Evolutionary conservation across 495 filamentous ascomycete genomes (phyloP), one percentile per base, ranked within the genome.

Genomic region (Achaetomiella virescens): DNA sequence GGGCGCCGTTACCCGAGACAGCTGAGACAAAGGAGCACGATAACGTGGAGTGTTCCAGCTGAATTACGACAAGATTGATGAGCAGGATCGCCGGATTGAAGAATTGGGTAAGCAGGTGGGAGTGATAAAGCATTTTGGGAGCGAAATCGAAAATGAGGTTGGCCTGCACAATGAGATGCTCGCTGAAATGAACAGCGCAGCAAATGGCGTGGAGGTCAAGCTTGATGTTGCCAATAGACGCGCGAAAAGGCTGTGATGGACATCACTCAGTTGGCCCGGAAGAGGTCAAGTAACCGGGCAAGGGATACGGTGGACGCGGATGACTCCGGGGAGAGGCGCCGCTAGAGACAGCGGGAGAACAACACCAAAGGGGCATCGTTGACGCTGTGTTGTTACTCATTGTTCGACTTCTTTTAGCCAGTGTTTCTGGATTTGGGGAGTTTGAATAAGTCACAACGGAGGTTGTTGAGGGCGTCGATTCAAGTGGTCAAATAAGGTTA

Each of bases 21-120:
- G 88, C 90, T 55, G 77, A 80, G 54, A 97, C 93, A 43, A 74
- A 92, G 37, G 91, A 96, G 72, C 72, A 93, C 54, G 93, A 96
- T 66, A 99, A 99, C 64, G 72, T 82, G 29, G 93, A 0, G 87
- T 99, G 38, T 57, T 97, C 66, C 84, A 91, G 76, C 68, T 97
- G 65, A 91, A 97, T 69, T 73, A 79, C 56, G 83, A 92, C 68
- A 81, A 86, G 67, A 95, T 97, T 83, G 53, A 80, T 37, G 84
- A 91, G 60, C 93, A 99, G 70, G 93, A 99, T 61, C 67, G 83
- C 66, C 84, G 86, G 59, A 84, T 97, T 31, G 80, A 87, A 56
- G 80, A 84, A 61, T 69, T 98, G 66, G 78, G 81, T 27, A 86
- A 83, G 72, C 85, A 90, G 59, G 86, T 97, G 46, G 67, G 81